Conservation (phyloP, 106 monocot genomes). For the Acorus gramineus region DNA sequence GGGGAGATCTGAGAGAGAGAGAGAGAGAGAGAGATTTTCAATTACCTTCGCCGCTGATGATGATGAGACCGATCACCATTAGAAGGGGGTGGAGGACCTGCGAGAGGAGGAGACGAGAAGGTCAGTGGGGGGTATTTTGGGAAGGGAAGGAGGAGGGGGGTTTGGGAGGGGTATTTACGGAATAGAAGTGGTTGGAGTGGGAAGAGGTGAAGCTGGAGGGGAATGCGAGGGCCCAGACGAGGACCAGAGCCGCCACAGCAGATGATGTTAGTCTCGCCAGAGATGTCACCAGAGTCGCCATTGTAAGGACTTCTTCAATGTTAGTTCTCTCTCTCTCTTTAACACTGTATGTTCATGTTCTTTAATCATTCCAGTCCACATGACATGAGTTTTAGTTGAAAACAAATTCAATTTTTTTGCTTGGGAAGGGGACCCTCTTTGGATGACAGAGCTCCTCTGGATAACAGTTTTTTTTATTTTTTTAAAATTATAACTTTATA, state of each 20-base stretch:
- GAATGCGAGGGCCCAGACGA: slow-evolving; percentile 47
- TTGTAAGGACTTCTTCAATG: too few relatives aligned
- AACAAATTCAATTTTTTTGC: too few relatives aligned
- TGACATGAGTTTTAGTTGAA: too few relatives aligned
- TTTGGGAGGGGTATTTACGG: slow-evolving; percentile 16
- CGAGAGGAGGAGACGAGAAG: background rate
- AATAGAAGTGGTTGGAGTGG: slow-evolving; percentile 49
- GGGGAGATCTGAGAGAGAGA: background rate
- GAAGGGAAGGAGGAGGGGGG: background rate
- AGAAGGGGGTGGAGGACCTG: slow-evolving; percentile 68
- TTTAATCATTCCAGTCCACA: too few relatives aligned
- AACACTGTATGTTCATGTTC: too few relatives aligned
- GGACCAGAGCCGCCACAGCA: slow-evolving; percentile 35
- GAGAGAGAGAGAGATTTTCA: background rate
- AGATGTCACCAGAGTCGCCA: too few relatives aligned
- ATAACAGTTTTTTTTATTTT: too few relatives aligned
- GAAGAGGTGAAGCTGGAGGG: slow-evolving; percentile 40
- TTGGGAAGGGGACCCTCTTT: too few relatives aligned
- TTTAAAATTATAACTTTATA: too few relatives aligned
- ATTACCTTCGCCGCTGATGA: slow-evolving; percentile 74
- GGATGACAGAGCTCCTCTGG: too few relatives aligned
- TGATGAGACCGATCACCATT: slow-evolving; percentile 81
- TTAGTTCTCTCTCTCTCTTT: too few relatives aligned
- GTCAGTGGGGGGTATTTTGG: background rate
- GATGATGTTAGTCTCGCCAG: slow-evolving; percentile 32